Evolutionary conservation across 352 stramenopile species (phyloP), one percentile per base, ranked within the genome.

Genomic region (Phytophthora pistaciae): DNA sequence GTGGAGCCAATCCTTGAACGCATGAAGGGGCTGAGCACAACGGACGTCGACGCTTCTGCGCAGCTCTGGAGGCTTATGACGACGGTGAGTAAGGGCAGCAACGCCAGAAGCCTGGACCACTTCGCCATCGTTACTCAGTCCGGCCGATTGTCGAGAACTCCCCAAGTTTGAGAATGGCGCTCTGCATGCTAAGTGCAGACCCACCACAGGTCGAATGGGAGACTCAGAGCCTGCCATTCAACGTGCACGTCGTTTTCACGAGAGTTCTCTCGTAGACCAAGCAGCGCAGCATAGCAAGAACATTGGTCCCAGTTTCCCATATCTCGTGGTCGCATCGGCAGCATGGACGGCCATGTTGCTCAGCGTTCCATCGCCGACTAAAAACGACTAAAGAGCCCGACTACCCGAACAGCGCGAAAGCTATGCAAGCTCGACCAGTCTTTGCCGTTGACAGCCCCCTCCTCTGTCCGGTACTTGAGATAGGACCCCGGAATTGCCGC

Each of bases 371-470:
- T 3, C 42, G 14, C 42, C 16, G 42, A 49, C 5, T 49, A 49
- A 49, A 49, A 23, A 49, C 16, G 42, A 49, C 42, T 49, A 49
- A 49, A 7, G 5, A 49, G 42, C 42, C 42, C 59, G 59, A 65
- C 59, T 65, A 65, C 59, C 33, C 29, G 44, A 65, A 65, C 46
- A 54, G 36, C 3, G 56, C 27, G 33, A 61, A 61, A n/a, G 40
- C 40, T 49, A 49, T 36, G 56, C 48, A 52, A 50, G 29, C 36
- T n/a, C 2, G 36, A 20, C 36, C 56, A 52, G 21, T 61, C 14
- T 61, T 52, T 52, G 56, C n/a, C 25, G 14, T 3, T 14, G 13
- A 7, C 10, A 44, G 50, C 10, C 18, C 58, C 58, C 29, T 7
- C 27, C 31, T 56, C 58, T 65, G 58, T 65, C 25, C 58, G 27